A percentile compares a stretch with the other conserved stretches of the same genome.
These are phyloP conservation scores for Metroxylon sagu DNA, from an alignment of 176 grass and related monocot species.

Conservation along the genomic window DNA sequence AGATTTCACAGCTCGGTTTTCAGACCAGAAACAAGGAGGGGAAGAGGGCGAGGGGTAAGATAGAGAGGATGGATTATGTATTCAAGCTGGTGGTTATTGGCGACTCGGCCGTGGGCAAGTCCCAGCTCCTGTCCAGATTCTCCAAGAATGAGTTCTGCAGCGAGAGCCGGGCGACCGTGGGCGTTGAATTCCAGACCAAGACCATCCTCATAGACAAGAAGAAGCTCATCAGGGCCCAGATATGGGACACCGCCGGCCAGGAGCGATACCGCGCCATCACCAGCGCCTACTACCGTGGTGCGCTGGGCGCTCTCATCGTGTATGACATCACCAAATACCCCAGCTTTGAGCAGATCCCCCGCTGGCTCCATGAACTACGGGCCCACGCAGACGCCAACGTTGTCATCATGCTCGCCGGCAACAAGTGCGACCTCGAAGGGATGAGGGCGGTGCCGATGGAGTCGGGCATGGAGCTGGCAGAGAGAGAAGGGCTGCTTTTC, in stretches of 20 bases:
- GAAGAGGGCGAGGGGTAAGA: no score
- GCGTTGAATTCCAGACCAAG: no score
- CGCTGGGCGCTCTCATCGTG: slow-evolving; percentile 2
- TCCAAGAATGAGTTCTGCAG: no score
- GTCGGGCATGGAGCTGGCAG: background rate
- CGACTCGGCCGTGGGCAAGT: no score
- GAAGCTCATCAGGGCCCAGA: slow-evolving; percentile 64
- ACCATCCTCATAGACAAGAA: no score
- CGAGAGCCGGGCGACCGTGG: no score
- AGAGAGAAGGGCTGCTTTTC: slow-evolving; percentile 5
- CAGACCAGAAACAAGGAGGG: no score
- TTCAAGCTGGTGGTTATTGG: no score
- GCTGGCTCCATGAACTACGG: slow-evolving; percentile 4
- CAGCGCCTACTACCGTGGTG: slow-evolving; percentile 4
- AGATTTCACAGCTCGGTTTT: no score
- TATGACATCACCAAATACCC: slow-evolving; percentile 4
- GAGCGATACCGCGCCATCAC: slow-evolving; percentile 15
- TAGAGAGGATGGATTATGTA: no score
- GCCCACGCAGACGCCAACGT: background rate
- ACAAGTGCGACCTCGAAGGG: slow-evolving; percentile 8
- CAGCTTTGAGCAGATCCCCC: background rate
- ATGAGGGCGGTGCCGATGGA: slow-evolving; percentile 3
- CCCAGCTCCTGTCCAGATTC: no score
- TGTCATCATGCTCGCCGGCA: slow-evolving; percentile 4
- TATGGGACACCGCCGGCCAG: slow-evolving; percentile 95